Evolutionary conservation across 2,329 filamentous ascomycete species (phyloP), one percentile per base, ranked within the genome.

Genomic region (Fusarium sublunatum): DNA sequence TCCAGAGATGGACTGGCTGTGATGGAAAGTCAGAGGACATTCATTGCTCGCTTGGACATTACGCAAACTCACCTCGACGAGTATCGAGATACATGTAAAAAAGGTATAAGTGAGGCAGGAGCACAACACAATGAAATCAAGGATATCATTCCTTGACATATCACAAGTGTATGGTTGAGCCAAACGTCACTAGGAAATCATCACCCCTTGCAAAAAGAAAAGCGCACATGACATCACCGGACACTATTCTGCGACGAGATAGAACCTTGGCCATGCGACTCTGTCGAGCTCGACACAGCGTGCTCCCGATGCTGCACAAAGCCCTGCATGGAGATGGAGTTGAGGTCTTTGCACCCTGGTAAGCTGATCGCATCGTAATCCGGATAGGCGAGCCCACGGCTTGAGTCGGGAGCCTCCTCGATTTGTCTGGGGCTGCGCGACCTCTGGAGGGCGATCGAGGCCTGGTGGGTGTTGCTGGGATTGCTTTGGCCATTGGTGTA

Each of bases 331-430:
- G 60, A 57, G 3, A 46, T 64, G 3, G 55, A 61, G 5, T 46
- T 55, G 15, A 34, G 31, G 19, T 61, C 60, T 64, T 64, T 64
- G 13, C 29, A 43, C 7, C 50, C 61, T 64, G 60, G 61, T 61
- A 64, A 64, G 55, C 61, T 61, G 49, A 57, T 49, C 46, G 61
- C 39, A 44, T 60, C 61, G 57, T 64, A 64, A 26, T 57, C 60
- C 34, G 42, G 50, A 32, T 41, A 49, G 35, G 38, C 45, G 26
- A 39, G 64, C 55, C 49, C 55, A 57, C 61, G 50, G 29, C 45
- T 42, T 28, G 49, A 39, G 11, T 61, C 61, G 26, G 39, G 50
- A 11, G 41, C 40, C 9, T 60, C 34, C 19, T 63, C 48, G 13
- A 58, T 26, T 9, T 53, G 42, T 26, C 31, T 12, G 4, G 45